These are phyloP conservation scores for Pulveroboletus sp. DNA, from an alignment of 768 basidiomycete species.

Conservation along the genomic window DNA sequence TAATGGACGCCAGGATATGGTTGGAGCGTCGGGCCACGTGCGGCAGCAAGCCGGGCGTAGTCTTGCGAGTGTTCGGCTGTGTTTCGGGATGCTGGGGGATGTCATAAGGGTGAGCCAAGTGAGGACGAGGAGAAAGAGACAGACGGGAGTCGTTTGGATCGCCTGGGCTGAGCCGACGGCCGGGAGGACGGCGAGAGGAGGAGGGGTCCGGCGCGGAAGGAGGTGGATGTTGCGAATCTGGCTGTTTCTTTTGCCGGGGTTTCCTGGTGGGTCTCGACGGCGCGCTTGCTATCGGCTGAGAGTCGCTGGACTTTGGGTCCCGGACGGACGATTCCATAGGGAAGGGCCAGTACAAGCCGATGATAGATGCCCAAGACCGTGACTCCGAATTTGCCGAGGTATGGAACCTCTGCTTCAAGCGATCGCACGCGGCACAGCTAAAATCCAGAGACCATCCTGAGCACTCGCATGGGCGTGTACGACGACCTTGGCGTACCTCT, in stretches of 20 bases:
- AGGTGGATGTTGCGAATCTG: conserved; percentile 26
- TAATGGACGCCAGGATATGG: conserved; percentile 54
- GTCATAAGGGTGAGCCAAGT: conserved; percentile 7
- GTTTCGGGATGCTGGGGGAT: conserved; percentile 16
- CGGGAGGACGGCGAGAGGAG: conserved; percentile 24
- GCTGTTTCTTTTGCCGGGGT: conserved; percentile 52
- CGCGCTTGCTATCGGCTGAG: conserved; percentile 40
- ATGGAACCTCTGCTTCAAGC: conserved; percentile 11
- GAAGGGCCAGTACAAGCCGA: conserved; percentile 21
- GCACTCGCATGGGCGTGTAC: conserved; percentile 8
- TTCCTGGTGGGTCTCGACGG: conserved; percentile 42
- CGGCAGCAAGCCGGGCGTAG: conserved; percentile 32
- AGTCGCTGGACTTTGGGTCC: conserved; percentile 40
- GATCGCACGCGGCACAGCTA: conserved; percentile 9
- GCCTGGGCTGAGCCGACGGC: conserved; percentile 27
- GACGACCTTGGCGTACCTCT: conserved; percentile 18
- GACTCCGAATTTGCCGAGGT: conserved; percentile 34
- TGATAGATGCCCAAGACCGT: conserved; percentile 17
- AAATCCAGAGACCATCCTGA: conserved; percentile 6
- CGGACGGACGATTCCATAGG: conserved; percentile 52
- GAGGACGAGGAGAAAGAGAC: conserved; percentile 3
- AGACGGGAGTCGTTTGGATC: conserved; percentile 19
- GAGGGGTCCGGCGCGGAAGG: conserved; percentile 18
- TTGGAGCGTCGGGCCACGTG: conserved; percentile 44
- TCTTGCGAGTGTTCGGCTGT: conserved; percentile 23